These are phyloP conservation scores for Leptosphaerulina australis DNA, from an alignment of 2,329 filamentous ascomycete genomes.

Conservation along the genomic window DNA sequence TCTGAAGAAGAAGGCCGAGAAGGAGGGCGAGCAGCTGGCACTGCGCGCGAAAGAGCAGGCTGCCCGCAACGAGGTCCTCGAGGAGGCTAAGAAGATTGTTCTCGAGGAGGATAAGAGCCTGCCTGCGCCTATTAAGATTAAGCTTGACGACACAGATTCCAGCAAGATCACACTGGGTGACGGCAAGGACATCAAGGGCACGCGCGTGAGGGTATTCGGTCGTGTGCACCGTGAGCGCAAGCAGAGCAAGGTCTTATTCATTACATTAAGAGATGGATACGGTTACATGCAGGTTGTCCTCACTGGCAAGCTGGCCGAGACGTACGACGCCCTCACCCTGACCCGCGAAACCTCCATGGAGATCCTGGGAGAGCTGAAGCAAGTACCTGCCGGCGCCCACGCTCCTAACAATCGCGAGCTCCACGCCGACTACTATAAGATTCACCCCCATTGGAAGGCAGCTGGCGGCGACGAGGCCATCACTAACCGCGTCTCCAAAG, in stretches of 20 bases:
- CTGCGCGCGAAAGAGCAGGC: conserved; percentile 75
- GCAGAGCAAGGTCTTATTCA: conserved; percentile 85
- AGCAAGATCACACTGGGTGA: conserved; percentile 62
- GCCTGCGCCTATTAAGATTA: conserved; percentile 75
- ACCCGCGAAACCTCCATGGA: conserved; percentile 86
- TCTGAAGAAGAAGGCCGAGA: conserved; percentile 83
- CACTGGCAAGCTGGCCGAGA: conserved; percentile 80
- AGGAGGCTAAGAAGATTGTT: conserved; percentile 81
- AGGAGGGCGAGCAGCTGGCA: conserved; percentile 74
- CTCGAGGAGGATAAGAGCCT: conserved; percentile 73
- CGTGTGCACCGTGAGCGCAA: conserved; percentile 80
- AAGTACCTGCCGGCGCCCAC: conserved; percentile 76
- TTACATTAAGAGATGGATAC: conserved; percentile 85
- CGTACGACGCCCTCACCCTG: conserved; percentile 87
- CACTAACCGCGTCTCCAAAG: conserved; percentile 76
- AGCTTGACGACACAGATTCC: conserved; percentile 71
- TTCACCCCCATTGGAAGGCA: conserved; percentile 70
- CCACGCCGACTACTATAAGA: conserved; percentile 85
- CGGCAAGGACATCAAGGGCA: conserved; percentile 64
- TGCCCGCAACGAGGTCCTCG: conserved; percentile 72
- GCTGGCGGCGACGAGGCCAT: conserved; percentile 89
- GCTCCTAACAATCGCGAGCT: conserved; percentile 87
- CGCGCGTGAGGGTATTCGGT: conserved; percentile 78
- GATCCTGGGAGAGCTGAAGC: conserved; percentile 81
- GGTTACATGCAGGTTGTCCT: conserved; percentile 85